A percentile compares a stretch with the other conserved stretches of the same genome.
phyloP scores from a whole-genome alignment of 2,329 filamentous ascomycete species.

The Botrytis galanthina region DNA sequence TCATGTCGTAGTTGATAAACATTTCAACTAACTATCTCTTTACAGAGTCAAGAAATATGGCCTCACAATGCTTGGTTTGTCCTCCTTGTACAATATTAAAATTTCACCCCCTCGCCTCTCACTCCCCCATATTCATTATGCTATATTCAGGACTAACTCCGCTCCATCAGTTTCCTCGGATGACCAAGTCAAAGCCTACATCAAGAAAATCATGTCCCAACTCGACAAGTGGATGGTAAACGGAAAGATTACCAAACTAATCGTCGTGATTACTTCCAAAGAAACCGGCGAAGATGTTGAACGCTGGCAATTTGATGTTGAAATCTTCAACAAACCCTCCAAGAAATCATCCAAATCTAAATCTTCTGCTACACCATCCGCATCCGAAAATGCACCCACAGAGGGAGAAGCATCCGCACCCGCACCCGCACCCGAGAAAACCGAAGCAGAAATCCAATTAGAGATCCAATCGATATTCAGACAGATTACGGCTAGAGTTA shows the following conservation, averaged over 20 bases:
- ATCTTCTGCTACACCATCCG: constrained; percentile 40
- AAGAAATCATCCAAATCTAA: constrained; percentile 41
- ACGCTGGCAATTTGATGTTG: constrained; percentile 95
- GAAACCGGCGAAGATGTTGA: constrained; percentile 96
- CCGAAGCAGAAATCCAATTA: constrained; percentile 88
- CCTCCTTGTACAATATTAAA: background rate
- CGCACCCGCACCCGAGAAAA: constrained; percentile 61
- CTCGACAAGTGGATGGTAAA: constrained; percentile 97
- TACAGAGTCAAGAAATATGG: constrained; percentile 96
- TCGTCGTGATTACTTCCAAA: constrained; percentile 95
- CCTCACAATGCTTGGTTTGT: constrained; percentile 58
- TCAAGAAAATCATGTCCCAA: constrained; percentile 99
- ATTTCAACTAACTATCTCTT: constrained; percentile 19
- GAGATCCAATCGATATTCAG: constrained; percentile 97
- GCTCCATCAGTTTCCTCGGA: constrained; percentile 73
- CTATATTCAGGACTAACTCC: background rate
- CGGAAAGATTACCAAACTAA: constrained; percentile 94
- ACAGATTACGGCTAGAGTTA: constrained; percentile 96
- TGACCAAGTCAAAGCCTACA: constrained; percentile 98
- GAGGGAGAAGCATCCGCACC: constrained; percentile 36
- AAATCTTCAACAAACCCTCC: constrained; percentile 43
- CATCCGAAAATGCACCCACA: constrained; percentile 62
- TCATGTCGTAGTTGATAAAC: background rate
- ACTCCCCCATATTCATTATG: background rate
- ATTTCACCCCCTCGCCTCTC: too few relatives aligned